A percentile compares a stretch with the other conserved stretches of the same genome.
Conservation (phyloP, 1,284 basidiomycete genomes). For the Trametes polyzona region DNA sequence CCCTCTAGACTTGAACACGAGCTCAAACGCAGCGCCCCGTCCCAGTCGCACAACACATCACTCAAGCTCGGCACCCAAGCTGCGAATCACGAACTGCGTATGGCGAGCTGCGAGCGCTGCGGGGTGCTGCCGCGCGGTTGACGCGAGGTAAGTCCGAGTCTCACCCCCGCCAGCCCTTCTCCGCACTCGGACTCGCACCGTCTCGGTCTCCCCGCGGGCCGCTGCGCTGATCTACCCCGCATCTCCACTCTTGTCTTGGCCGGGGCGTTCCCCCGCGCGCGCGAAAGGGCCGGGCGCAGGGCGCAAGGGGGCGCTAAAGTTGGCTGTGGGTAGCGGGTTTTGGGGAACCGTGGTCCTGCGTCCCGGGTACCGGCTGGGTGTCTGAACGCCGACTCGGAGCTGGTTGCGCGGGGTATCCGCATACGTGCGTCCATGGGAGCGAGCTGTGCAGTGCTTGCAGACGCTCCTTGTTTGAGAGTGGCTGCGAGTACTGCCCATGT, state of each 20-base stretch:
- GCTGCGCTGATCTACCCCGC: conserved; percentile 12
- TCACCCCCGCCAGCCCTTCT: background rate
- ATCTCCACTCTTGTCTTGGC: background rate
- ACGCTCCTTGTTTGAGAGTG: too few species aligned
- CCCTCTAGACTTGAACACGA: background rate
- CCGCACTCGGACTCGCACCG: background rate
- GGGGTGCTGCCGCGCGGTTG: conserved; percentile 5
- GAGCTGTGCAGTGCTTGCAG: too few species aligned
- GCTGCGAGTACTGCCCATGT: too few species aligned
- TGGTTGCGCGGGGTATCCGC: background rate
- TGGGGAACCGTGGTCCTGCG: too few species aligned
- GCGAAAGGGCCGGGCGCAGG: background rate
- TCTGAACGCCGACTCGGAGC: conserved; percentile 6
- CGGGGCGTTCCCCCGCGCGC: background rate
- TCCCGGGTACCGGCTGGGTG: background rate
- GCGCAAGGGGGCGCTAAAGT: background rate
- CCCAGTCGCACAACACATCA: too few species aligned
- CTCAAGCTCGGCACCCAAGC: background rate
- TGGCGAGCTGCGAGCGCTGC: background rate
- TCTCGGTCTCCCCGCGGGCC: background rate
- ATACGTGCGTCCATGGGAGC: background rate
- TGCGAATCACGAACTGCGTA: background rate
- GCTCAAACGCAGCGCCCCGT: too few species aligned
- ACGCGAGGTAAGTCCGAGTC: conserved; percentile 9
- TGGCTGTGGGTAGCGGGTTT: too few species aligned